These are phyloP conservation scores for Tetragonia tetragonoides DNA, from an alignment of 148 eudicot species.

Conservation along the genomic window DNA sequence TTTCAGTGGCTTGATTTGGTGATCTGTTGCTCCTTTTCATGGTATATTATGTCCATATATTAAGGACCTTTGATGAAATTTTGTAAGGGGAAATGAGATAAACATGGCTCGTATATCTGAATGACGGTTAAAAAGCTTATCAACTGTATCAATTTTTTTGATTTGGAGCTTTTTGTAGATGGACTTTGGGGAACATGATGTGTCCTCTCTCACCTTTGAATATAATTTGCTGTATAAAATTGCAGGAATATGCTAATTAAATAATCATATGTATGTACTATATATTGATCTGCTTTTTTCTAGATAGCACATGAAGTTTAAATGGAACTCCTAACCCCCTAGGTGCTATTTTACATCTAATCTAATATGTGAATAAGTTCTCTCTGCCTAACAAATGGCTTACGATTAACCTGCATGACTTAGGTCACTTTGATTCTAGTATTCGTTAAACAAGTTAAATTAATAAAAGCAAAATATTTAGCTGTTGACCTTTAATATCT, in stretches of 20 bases:
- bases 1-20: too few relatives aligned
- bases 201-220: conserved; percentile 5
- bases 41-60: too few relatives aligned
- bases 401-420: conserved; percentile 13
- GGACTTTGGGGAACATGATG: too few relatives aligned
- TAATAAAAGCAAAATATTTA: conserved; percentile 12
- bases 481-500: conserved; percentile 11
- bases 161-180: too few relatives aligned
- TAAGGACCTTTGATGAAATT: too few relatives aligned
- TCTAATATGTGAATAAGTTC: background rate
- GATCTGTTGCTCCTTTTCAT: too few relatives aligned
- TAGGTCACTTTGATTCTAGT: background rate
- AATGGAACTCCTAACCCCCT: background rate
- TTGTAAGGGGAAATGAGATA: too few relatives aligned
- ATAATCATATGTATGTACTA: background rate
- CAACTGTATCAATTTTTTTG: too few relatives aligned
- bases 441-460: background rate
- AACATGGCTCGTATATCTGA: too few relatives aligned
- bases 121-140: too few relatives aligned
- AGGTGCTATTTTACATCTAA: conserved; percentile 10
- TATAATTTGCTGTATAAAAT: conserved; percentile 16
- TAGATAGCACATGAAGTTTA: conserved; percentile 13
- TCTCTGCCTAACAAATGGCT: background rate
- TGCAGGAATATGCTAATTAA: conserved; percentile 13
- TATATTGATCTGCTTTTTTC: background rate